phyloP scores from a whole-genome alignment of 176 grass and related monocot species.

The Zea luxurians region DNA sequence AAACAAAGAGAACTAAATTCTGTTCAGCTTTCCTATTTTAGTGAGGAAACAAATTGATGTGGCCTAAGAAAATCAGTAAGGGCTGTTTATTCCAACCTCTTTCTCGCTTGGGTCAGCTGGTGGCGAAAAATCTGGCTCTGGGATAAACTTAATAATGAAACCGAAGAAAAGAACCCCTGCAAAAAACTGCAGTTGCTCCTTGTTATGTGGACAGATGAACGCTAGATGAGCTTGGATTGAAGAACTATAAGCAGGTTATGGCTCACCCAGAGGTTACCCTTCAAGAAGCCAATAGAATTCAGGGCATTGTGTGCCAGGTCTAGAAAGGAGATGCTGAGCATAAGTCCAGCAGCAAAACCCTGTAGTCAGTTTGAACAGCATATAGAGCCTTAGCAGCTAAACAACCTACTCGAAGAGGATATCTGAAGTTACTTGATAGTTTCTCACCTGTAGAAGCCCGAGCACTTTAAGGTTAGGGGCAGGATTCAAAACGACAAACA shows the following conservation, averaged over 20 bases:
- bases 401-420: slow-evolving; percentile 2
- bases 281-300: slow-evolving; percentile 95
- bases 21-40: slow-evolving; percentile 27
- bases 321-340: slow-evolving; percentile 95
- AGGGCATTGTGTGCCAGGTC: slow-evolving; percentile 95
- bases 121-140: slow-evolving; percentile 69
- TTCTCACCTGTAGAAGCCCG: slow-evolving; percentile 80
- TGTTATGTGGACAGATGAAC: slow-evolving; percentile 8
- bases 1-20: slow-evolving; percentile 47
- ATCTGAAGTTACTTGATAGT: slow-evolving; percentile 3
- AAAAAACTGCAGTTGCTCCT: slow-evolving; percentile 60
- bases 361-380: slow-evolving; percentile 33
- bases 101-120: slow-evolving; percentile 45
- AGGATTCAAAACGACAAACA: slow-evolving; percentile 76
- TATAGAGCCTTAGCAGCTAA: slow-evolving; percentile 14
- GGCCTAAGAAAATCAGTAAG: slow-evolving; percentile 21
- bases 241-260: slow-evolving; percentile 19
- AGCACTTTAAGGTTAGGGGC: slow-evolving; percentile 85
- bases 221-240: slow-evolving; percentile 3
- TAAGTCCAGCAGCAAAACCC: slow-evolving; percentile 96
- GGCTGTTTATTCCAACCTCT: slow-evolving; percentile 47
- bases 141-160: slow-evolving; percentile 84
- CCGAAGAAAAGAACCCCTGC: slow-evolving; percentile 87
- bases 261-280: slow-evolving; percentile 91
- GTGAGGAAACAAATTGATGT: slow-evolving; percentile 14